Base-by-base conservation (phyloP, 2,329 filamentous ascomycete species). In the Pseudohalonectria lignicola region DNA sequence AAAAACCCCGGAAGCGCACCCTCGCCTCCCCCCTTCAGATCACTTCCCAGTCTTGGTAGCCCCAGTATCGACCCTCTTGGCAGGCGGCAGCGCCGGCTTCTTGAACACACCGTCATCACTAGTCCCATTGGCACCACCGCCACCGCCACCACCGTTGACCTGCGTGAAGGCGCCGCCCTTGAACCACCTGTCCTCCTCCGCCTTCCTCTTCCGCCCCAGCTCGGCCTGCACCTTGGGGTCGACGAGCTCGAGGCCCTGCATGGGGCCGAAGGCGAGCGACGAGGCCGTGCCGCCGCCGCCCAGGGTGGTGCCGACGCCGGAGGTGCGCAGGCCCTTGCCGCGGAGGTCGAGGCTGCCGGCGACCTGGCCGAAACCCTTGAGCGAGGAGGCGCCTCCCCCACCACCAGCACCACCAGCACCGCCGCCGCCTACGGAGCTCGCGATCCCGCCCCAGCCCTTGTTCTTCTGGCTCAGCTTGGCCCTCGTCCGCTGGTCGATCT, bases 101-200 rank as follows among this genome's bases (percentile, higher is more conserved):
- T 88, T 94, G 71, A 95, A 94, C 1, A 76, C 81, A 10, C 68
- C 76, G 36, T 69, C 70, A 33, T 53, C 36, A 46, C 46, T n/a
- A n/a, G n/a, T n/a, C n/a, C n/a, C n/a, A n/a, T n/a, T 45, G 34
- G 43, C 49, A 34, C 47, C 48, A 15, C 45, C 49, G 30, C 61
- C 57, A 21, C 75, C 75, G 18, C 53, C 53, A 10, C 53, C 57
- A 12, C 65, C 64, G 9, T 78, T 78, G 40, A 94, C 74, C 57
- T 95, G 88, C 8, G 92, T 95, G 54, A 98, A 98, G 0, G 86
- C 88, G n/a, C 92, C 92, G 34, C 86, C 85, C 60, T 92, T 94
- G 67, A 98, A 98, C 82, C 87, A 98, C 28, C 86, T 71, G 55
- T 96, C 90, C 55, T 94, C 86, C 46, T 96, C 92, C 1, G 86